These are phyloP conservation scores for Candida suzukii DNA, from an alignment of 805 yeast genomes.

Conservation along the genomic window DNA sequence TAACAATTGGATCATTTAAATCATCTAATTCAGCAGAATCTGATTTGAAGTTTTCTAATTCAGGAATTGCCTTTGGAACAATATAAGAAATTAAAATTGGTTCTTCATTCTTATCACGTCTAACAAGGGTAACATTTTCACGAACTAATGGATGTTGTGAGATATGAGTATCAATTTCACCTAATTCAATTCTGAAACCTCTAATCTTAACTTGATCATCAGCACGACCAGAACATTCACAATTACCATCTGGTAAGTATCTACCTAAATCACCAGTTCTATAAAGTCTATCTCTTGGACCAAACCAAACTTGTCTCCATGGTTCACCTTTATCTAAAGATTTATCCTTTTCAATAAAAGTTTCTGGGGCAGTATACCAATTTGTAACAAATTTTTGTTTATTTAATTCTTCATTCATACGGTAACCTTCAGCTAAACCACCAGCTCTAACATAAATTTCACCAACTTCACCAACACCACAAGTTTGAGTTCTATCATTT, in stretches of 20 bases:
- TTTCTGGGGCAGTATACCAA: slow-evolving; percentile 74
- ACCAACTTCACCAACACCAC: slow-evolving; percentile 99
- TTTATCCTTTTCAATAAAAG: slow-evolving; percentile 56
- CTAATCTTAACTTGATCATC: slow-evolving; percentile 98
- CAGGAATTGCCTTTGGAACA: slow-evolving; percentile 61
- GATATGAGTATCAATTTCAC: slow-evolving; percentile 96
- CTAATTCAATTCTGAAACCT: slow-evolving; percentile 97
- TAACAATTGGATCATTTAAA: slow-evolving; percentile 59
- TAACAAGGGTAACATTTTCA: slow-evolving; percentile 87
- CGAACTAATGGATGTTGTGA: slow-evolving; percentile 90
- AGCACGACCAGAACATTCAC: slow-evolving; percentile 98
- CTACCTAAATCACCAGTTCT: slow-evolving; percentile 98
- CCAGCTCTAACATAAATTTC: slow-evolving; percentile 98
- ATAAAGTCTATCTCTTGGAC: slow-evolving; percentile 93
- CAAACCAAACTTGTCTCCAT: slow-evolving; percentile 81
- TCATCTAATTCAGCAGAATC: slow-evolving; percentile 40
- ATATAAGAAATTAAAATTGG: slow-evolving; percentile 86
- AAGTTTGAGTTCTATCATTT: slow-evolving; percentile 77
- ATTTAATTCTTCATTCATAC: slow-evolving; percentile 85
- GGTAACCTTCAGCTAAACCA: slow-evolving; percentile 94
- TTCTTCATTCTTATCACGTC: slow-evolving; percentile 88
- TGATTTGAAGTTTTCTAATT: slow-evolving; percentile 40
- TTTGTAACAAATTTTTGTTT: slow-evolving; percentile 80
- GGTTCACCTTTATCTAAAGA: slow-evolving; percentile 36
- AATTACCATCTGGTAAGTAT: slow-evolving; percentile 93